phyloP scores from a whole-genome alignment of 768 basidiomycete species.

The Lyophyllum atratum region DNA sequence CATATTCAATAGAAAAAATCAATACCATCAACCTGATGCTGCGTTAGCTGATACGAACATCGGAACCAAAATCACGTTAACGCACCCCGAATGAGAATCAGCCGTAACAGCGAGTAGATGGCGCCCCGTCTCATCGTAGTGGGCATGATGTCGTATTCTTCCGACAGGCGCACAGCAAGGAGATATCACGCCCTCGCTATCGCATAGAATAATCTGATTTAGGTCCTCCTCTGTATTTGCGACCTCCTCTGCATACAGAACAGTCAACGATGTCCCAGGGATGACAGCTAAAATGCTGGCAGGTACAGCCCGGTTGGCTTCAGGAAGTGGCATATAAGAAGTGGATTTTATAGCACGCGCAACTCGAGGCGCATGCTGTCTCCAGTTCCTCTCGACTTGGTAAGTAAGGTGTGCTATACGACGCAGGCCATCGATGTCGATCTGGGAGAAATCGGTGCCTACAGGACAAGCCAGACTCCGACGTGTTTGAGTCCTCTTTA shows the following conservation, averaged over 20 bases:
- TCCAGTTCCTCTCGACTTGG: conserved; percentile 13
- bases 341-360: conserved; percentile 7
- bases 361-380: conserved; percentile 4
- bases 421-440: conserved; percentile 8
- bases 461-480: conserved; percentile 13
- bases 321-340: neutral
- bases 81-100: neutral
- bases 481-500: conserved; percentile 1
- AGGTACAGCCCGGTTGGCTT: neutral
- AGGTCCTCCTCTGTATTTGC: neutral
- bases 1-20: conserved; percentile 3
- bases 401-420: conserved; percentile 10
- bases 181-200: conserved; percentile 4
- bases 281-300: conserved; percentile 12
- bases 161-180: neutral
- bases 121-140: conserved; percentile 5
- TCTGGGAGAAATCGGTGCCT: conserved; percentile 2
- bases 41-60: neutral
- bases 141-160: neutral
- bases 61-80: neutral
- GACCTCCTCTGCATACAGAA: conserved; percentile 3
- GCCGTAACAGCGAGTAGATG: conserved; percentile 6
- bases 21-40: neutral
- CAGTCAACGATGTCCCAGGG: conserved; percentile 12
- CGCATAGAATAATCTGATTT: neutral